These are phyloP conservation scores for Cladorrhinum sp. DNA, from an alignment of 2,329 filamentous ascomycete species.

Conservation along the genomic window DNA sequence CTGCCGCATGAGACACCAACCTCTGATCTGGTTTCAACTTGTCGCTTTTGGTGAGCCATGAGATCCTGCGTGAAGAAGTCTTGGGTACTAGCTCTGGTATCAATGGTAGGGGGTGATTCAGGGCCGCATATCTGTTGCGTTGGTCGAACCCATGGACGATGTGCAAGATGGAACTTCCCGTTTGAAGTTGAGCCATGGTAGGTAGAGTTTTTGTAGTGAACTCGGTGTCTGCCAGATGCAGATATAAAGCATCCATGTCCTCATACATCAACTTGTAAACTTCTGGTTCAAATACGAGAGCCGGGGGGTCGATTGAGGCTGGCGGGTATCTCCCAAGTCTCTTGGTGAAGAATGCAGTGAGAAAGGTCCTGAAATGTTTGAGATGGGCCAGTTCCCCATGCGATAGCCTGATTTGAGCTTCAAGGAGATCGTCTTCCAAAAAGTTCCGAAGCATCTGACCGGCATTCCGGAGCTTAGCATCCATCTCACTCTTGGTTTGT, in stretches of 20 bases:
- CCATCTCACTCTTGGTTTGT: slow-evolving; percentile 61
- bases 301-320: slow-evolving; percentile 39
- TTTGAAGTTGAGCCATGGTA: slow-evolving; percentile 50
- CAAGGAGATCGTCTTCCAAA: slow-evolving; percentile 67
- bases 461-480: slow-evolving; percentile 57
- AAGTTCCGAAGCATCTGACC: slow-evolving; percentile 62
- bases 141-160: slow-evolving; percentile 65
- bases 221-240: slow-evolving; percentile 64
- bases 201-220: slow-evolving; percentile 52
- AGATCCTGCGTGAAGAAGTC: slow-evolving; percentile 31
- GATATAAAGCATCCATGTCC: slow-evolving; percentile 70
- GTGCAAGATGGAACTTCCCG: slow-evolving; percentile 66
- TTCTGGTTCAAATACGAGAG: slow-evolving; percentile 53
- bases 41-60: slow-evolving; percentile 42
- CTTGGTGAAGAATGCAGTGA: slow-evolving; percentile 63
- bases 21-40: slow-evolving; percentile 48
- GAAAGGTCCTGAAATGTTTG: slow-evolving; percentile 67
- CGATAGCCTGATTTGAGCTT: slow-evolving; percentile 62
- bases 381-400: slow-evolving; percentile 62
- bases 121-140: slow-evolving; percentile 55
- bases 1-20: slow-evolving; percentile 50
- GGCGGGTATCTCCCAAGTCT: slow-evolving; percentile 74
- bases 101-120: slow-evolving; percentile 65
- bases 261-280: slow-evolving; percentile 60
- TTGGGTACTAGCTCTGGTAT: slow-evolving; percentile 50